Base-by-base conservation (phyloP, 1,284 basidiomycete species). In the Phellopilus nigrolimitatus region DNA sequence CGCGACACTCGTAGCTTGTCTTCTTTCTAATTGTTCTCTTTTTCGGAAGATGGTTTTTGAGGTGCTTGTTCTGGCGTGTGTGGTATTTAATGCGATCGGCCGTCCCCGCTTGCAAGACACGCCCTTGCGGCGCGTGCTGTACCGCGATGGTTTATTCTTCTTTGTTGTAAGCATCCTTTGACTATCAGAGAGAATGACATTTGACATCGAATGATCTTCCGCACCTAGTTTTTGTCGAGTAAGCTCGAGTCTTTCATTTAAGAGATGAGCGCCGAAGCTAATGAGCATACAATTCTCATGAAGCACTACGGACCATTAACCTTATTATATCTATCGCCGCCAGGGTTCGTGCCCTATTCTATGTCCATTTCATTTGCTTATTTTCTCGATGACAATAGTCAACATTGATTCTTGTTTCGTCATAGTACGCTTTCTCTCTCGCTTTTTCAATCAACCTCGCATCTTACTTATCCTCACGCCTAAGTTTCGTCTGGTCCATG, bases 81-180 rank as follows among this genome's bases (percentile, higher is more conserved):
- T 56, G 5, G 15, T 40, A 19, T 58, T 47, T 25, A 59, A 59
- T 37, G 59, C 57, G 2, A 50, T 57, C 33, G 49, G 49, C 27
- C 47, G 50, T 4, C 61, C 61, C 8, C 61, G 61, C 4, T 33
- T 6, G 4, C 30, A n/a, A 3, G 27, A 42, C 3, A 57, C 38
- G 1, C 33, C 52, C 3, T 39, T 62, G 13, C 21, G 36, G 5
- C 24, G 44, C 3, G 36, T 54, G 0, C 43, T 62, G 13, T 44
- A 54, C 42, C 56, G 57, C 8, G 59, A 61, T 37, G 60, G 61
- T n/a, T 46, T 61, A 15, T 9, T 52, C 4, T 61, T 57, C 49
- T 60, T 60, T 43, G 12, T 44, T 30, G 58, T 60, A 34, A 19
- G 55, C 54, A 4, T 6, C 15, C 3, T 24, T 22, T 13, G 9